A percentile compares a stretch with the other conserved stretches of the same genome.
Evolutionary conservation across 805 yeast genomes (phyloP).

Genomic region (Saccharomycopsis lassenensis): DNA sequence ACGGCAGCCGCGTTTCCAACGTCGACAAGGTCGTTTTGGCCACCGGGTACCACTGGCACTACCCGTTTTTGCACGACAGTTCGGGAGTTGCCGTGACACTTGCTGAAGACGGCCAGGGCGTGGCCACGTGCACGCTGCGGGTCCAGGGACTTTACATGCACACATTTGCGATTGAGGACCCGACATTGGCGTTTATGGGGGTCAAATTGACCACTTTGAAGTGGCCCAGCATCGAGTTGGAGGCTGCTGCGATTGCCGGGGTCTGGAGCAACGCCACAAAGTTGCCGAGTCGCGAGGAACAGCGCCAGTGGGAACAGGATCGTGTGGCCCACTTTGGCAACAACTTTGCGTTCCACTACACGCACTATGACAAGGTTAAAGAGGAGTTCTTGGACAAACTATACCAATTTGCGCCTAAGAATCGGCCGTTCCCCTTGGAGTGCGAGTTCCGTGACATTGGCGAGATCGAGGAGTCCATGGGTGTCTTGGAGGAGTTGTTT

Average conservation of each 20-base stretch:
- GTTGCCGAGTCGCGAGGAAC: slow-evolving; percentile 33
- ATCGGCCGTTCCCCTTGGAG: slow-evolving; percentile 26
- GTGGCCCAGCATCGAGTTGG: slow-evolving; percentile 40
- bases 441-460: slow-evolving; percentile 1
- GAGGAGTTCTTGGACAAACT: slow-evolving; percentile 24
- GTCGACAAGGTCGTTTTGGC: slow-evolving; percentile 30
- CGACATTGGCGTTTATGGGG: slow-evolving; percentile 36
- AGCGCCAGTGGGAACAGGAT: slow-evolving; percentile 26
- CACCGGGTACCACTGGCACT: slow-evolving; percentile 36
- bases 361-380: slow-evolving; percentile 19
- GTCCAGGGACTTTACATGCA: slow-evolving; percentile 35
- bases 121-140: slow-evolving; percentile 19
- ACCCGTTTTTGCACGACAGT: slow-evolving; percentile 27
- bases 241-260: slow-evolving; percentile 48
- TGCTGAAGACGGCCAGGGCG: slow-evolving; percentile 3
- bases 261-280: slow-evolving; percentile 35
- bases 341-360: slow-evolving; percentile 15
- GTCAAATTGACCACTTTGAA: slow-evolving; percentile 30
- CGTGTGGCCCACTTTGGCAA: slow-evolving; percentile 4
- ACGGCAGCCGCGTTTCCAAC: slow-evolving; percentile 23
- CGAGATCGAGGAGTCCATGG: slow-evolving; percentile 5
- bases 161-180: slow-evolving; percentile 34
- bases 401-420: slow-evolving; percentile 22
- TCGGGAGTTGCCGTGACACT: slow-evolving; percentile 20
- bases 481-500: slow-evolving; percentile 6